Evolutionary conservation across 2,329 filamentous ascomycete species (phyloP), one percentile per base, ranked within the genome.

Genomic region (Atkinsonella texensis): DNA sequence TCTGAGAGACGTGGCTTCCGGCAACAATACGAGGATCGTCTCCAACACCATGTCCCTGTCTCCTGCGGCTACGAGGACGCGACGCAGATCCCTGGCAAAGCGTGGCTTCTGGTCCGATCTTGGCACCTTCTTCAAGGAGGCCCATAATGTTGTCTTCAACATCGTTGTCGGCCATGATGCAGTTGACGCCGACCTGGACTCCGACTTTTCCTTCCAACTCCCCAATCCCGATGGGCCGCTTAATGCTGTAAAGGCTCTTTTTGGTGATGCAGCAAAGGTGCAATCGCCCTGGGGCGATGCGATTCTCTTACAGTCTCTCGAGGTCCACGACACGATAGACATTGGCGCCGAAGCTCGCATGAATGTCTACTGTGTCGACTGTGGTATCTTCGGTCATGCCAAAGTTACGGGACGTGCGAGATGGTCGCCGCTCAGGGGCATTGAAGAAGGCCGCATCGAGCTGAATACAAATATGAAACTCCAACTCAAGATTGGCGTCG

Each of bases 401-500:
- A 43, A 4, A 28, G 43, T 54, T 15, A 40, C 53, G 4, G 53
- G 53, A 28, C 41, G 39, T 12, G 53, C 53, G 5, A 47, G 12
- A 48, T 54, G 53, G 53, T 50, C 53, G 3, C 46, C 46, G 8
- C 5, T 32, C 11, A 10, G 17, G 2, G 62, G 61, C 9, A 40
- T 65, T 9, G 50, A 59, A 42, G 56, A 62, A 31, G 60, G 61
- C 1, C 49, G 52, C 11, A 55, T 58, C 8, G 48, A 52, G 38
- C 2, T 54, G 33, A 39, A 39, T 6, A 15, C 42, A 20, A 40
- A 47, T 49, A 55, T 63, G 33, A 49, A 55, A 23, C 53, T 65
- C 15, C 54, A 52, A 4, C 54, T 66, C 43, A 62, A 64, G 47
- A 48, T 65, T 2, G 66, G 65, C 18, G 54, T 68, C 35, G 59